phyloP scores from a whole-genome alignment of 805 yeast genomes.

The Candida hispaniensis region DNA sequence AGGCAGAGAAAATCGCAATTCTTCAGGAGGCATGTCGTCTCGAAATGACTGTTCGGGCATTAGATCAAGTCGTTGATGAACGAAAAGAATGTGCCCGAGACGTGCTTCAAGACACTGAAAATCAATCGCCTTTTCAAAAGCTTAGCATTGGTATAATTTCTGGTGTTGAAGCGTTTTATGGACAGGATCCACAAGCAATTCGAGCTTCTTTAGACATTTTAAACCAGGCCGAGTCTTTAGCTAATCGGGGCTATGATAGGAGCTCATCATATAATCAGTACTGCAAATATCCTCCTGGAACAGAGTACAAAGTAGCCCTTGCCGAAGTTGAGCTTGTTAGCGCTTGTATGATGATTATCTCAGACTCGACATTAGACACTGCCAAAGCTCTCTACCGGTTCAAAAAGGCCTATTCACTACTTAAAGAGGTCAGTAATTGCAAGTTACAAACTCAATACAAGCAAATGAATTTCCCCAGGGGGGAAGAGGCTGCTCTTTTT shows the following conservation, averaged over 20 bases:
- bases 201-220: slow-evolving; percentile 5
- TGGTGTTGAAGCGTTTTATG: slow-evolving; percentile 10
- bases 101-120: slow-evolving; percentile 5
- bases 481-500: slow-evolving; percentile 12
- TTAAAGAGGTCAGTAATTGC: slow-evolving; percentile 73
- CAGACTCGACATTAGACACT: slow-evolving; percentile 79
- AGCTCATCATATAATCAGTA: slow-evolving; percentile 9
- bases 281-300: slow-evolving; percentile 69
- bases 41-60: slow-evolving; percentile 8
- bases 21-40: slow-evolving; percentile 14
- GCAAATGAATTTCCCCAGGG: slow-evolving; percentile 7
- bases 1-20: slow-evolving; percentile 4
- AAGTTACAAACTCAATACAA: slow-evolving; percentile 34
- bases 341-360: slow-evolving; percentile 77
- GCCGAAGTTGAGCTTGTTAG: slow-evolving; percentile 80
- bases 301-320: slow-evolving; percentile 83
- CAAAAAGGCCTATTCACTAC: slow-evolving; percentile 76
- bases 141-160: slow-evolving; percentile 10
- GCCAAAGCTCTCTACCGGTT: slow-evolving; percentile 83
- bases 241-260: slow-evolving; percentile 11
- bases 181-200: slow-evolving; percentile 11
- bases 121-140: slow-evolving; percentile 7
- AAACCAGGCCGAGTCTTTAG: slow-evolving; percentile 4
- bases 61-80: slow-evolving; percentile 14
- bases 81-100: slow-evolving; percentile 13